Evolutionary conservation across 108 stramenopile genomes (phyloP).

Genomic region (Cyclotella sp.): DNA sequence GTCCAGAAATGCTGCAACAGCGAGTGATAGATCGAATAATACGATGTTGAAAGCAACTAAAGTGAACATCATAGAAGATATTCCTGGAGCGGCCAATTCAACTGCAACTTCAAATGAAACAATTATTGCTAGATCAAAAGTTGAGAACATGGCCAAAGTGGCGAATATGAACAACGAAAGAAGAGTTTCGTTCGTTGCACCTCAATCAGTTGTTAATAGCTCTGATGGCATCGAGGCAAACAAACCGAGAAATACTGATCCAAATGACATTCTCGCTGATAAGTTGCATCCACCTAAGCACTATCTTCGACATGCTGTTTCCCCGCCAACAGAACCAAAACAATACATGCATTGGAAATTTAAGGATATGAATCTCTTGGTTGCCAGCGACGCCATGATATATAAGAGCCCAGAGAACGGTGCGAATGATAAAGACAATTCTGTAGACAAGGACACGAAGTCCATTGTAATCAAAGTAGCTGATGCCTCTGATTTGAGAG

Average conservation of each 20-base stretch:
- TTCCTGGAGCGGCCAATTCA: too few relatives aligned
- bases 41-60: background rate
- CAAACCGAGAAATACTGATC: background rate
- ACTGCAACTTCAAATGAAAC: too few relatives aligned
- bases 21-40: conserved; percentile 2
- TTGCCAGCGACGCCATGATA: conserved; percentile 78
- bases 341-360: conserved; percentile 82
- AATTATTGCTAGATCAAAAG: too few relatives aligned
- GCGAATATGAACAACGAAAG: background rate
- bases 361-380: conserved; percentile 73
- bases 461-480: conserved; percentile 65
- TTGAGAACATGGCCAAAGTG: background rate
- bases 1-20: background rate
- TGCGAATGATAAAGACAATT: background rate
- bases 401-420: conserved; percentile 21
- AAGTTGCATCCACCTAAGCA: conserved; percentile 52
- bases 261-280: conserved; percentile 26
- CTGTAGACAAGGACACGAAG: background rate
- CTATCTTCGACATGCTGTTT: conserved; percentile 37
- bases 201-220: conserved; percentile 18
- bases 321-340: conserved; percentile 52
- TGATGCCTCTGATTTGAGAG: conserved; percentile 55
- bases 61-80: too few relatives aligned
- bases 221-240: conserved; percentile 6
- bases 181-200: conserved; percentile 8